Evolutionary conservation across 352 stramenopile genomes (phyloP), one percentile per base, ranked within the genome.

Genomic region (Peronosclerospora sorghi): DNA sequence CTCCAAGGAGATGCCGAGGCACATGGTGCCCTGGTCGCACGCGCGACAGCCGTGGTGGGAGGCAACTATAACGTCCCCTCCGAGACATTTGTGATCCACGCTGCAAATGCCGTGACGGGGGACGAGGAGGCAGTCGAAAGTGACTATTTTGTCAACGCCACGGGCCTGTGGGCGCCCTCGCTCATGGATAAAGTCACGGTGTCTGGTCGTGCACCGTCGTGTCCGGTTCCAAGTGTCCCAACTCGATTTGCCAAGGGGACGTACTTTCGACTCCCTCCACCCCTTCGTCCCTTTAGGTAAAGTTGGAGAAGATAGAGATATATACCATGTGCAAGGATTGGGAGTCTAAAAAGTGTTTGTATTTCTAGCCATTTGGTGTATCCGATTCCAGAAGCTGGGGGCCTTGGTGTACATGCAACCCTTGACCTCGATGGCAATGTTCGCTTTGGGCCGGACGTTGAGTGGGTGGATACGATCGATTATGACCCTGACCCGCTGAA

Each of bases 371-470:
- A 84, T 27, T 75, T 99, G 17, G 76, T 98, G 34, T 99, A 99
- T 62, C 95, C 95, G 20, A 78, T 98, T 12, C 95, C 95, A 24
- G 91, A 98, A 52, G 49, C 73, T 19, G 93, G 91, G 30, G 95
- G 95, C 1, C 73, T 99, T 8, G 95, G 95, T 24, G 83, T 99
- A 0, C 95, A 99, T 71, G 85, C 94, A 8, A 99, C 95, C 4
- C 66, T 98, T 13, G 90, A 98, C 61, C 54, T 97, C 28, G 56
- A 62, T n/a, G 88, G 90, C 19, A 86, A 87, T 35, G 73, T 95
- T 12, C 83, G 86, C 37, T 99, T 99, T 68, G 95, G 95, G 5
- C 95, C 95, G 0, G 93, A 99, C 62, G 93, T 98, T 2, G 70
- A 99, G 64, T 98, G 93, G 94, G 54, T 98, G 2, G 35, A 83